Evolutionary conservation across 768 basidiomycete genomes (phyloP), one percentile per base, ranked within the genome.

Genomic region (Mycena olivaceomarginata): DNA sequence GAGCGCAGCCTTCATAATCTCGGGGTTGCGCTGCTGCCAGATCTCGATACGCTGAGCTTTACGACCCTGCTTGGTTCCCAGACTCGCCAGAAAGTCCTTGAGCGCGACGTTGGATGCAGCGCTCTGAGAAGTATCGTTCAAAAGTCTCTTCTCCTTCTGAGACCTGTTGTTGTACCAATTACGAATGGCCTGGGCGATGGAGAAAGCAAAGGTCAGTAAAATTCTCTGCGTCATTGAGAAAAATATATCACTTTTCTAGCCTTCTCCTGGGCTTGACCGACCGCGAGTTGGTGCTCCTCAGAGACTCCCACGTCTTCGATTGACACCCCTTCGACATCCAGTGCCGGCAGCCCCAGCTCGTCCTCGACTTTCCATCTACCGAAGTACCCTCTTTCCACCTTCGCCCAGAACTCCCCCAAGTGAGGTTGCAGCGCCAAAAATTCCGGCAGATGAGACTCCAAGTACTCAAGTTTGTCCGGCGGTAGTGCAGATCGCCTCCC

Each of bases 151-250:
- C 37, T 59, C 39, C 22, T 39, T 59, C 10, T 56, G 53, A 4
- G 56, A 43, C 3, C 25, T 22, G 16, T 70, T 70, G 10, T 70
- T 59, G 25, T 18, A 70, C 68, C 68, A 70, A 12, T 70, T 43
- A n/a, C 60, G 68, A 9, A 70, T 59, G 4, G 8, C 22, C 68
- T 70, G 51, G 31, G 31, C 31, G 4, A 31, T 3, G 31, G 31
- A 2, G 2, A 31, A 31, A 31, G 31, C 31, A 31, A 31, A 31
- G 31, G 31, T 31, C 31, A 31, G 31, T 31, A 31, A 31, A 31
- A 31, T 2, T 2, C 31, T 31, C 31, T 2, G 31, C 31, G 31
- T 31, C 31, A 31, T 31, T 31, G 31, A 31, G 31, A 31, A 31
- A 31, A 31, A 7, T 15, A 9, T n/a, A 10, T 8, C 43, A 53